Conservation (phyloP, 2,329 filamentous ascomycete genomes). For the Plenodomus tracheiphilus region DNA sequence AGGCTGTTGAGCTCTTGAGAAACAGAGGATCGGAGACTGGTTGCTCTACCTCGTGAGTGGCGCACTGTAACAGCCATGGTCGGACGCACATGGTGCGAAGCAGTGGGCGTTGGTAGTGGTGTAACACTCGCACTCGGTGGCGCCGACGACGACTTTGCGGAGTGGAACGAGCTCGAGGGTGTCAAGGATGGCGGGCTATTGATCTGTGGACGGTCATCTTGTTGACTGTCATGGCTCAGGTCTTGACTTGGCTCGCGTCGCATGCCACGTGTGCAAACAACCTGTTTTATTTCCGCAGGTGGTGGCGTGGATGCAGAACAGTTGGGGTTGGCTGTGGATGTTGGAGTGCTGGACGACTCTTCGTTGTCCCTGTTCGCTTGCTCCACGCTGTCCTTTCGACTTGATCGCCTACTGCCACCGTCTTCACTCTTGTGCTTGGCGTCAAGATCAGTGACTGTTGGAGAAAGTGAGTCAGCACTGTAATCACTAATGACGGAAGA, state of each 20-base stretch:
- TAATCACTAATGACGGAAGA: not conserved
- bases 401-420: not conserved
- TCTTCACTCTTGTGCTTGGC: conserved; percentile 4
- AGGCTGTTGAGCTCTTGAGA: conserved; percentile 3
- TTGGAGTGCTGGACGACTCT: not conserved
- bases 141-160: not conserved
- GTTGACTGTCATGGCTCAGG: not conserved
- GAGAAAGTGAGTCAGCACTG: not conserved
- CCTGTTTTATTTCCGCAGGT: not conserved
- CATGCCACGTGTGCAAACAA: not conserved
- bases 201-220: not conserved
- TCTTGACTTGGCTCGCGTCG: not conserved
- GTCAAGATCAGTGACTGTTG: not conserved
- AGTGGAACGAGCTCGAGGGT: not conserved
- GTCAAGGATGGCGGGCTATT: not conserved
- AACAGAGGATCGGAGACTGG: not conserved
- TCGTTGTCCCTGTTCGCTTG: not conserved
- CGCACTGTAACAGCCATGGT: conserved; percentile 3
- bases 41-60: conserved; percentile 18
- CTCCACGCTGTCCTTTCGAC: not conserved
- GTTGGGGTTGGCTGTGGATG: not conserved
- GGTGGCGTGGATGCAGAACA: not conserved
- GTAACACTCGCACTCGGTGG: conserved; percentile 6
- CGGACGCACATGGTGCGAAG: not conserved
- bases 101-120: conserved; percentile 8